Percentiles rank a stretch among this genome's conserved stretches.
Conservation (phyloP, 345 rosid species). For the Eucalyptus guilfoylei region DNA sequence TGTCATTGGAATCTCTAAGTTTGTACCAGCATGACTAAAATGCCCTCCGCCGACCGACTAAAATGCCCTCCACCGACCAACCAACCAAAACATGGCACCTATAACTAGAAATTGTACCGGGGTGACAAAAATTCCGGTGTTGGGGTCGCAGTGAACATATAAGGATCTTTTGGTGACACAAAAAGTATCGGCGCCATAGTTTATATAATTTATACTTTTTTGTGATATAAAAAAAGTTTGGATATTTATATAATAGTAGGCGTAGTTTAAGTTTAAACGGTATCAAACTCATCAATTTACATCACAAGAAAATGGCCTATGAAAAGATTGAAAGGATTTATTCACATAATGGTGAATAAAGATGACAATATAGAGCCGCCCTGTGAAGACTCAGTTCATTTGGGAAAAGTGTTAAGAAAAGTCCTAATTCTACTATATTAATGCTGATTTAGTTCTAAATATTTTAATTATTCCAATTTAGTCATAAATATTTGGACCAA, state of each 20-base stretch:
- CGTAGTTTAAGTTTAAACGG: fast-evolving
- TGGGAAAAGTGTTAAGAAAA: too few species aligned
- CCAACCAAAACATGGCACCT: background rate
- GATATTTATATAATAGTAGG: too few species aligned
- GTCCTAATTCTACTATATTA: fast-evolving
- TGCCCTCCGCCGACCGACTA: background rate
- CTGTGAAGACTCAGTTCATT: background rate
- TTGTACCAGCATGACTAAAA: background rate
- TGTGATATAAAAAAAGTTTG: fast-evolving
- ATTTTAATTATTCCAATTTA: too few species aligned
- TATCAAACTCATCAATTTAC: background rate
- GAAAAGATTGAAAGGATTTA: background rate
- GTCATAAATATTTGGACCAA: fast-evolving
- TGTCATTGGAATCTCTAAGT: background rate
- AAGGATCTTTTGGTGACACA: background rate
- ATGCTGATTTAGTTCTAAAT: too few species aligned
- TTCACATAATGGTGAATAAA: too few species aligned
- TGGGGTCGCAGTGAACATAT: background rate
- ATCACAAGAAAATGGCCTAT: background rate
- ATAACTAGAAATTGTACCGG: background rate
- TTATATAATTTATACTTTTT: background rate
- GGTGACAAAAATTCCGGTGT: background rate
- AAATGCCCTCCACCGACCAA: background rate
- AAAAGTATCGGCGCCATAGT: background rate
- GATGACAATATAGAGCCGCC: background rate